Conservation (phyloP, 192 early-diverging fungal genomes). For the Chytriomyces confervae region DNA sequence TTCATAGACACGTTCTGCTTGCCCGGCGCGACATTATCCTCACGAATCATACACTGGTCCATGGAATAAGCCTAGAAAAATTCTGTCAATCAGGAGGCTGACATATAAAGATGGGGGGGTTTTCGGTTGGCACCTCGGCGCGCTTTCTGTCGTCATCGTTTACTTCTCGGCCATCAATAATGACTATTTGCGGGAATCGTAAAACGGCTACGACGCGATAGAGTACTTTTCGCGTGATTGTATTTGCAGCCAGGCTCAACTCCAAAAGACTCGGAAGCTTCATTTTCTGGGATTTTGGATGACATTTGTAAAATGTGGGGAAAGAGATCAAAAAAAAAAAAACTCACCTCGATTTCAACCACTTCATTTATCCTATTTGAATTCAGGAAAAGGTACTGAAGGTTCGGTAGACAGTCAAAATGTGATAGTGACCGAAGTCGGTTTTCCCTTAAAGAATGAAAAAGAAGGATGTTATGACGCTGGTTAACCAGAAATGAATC, state of each 20-base stretch:
- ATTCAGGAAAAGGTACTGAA: slow-evolving; percentile 54
- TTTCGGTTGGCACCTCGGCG: slow-evolving; percentile 42
- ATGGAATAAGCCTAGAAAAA: slow-evolving; percentile 45
- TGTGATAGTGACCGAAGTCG: slow-evolving; percentile 58
- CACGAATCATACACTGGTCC: slow-evolving; percentile 50
- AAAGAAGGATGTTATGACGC: not conserved
- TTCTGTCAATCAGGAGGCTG: not conserved
- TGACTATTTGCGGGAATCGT: slow-evolving; percentile 57
- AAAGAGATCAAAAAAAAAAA: not conserved
- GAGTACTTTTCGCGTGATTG: slow-evolving; percentile 59
- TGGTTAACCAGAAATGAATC: not conserved
- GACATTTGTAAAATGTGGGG: slow-evolving; percentile 1
- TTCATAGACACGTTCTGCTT: slow-evolving; percentile 32
- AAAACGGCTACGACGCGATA: slow-evolving; percentile 58
- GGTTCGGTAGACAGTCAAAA: slow-evolving; percentile 62
- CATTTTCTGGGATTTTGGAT: slow-evolving; percentile 56
- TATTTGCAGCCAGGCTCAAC: slow-evolving; percentile 55
- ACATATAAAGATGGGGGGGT: not conserved
- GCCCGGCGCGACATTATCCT: slow-evolving; percentile 34
- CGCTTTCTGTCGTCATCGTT: slow-evolving; percentile 58
- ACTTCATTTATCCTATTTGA: slow-evolving; percentile 62
- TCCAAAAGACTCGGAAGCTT: slow-evolving; percentile 62
- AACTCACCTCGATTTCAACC: slow-evolving; percentile 60
- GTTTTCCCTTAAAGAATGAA: slow-evolving; percentile 54
- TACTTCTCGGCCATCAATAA: slow-evolving; percentile 63